These are phyloP conservation scores for Kodamaea sp. DNA, from an alignment of 1,139 yeast genomes.

Conservation along the genomic window DNA sequence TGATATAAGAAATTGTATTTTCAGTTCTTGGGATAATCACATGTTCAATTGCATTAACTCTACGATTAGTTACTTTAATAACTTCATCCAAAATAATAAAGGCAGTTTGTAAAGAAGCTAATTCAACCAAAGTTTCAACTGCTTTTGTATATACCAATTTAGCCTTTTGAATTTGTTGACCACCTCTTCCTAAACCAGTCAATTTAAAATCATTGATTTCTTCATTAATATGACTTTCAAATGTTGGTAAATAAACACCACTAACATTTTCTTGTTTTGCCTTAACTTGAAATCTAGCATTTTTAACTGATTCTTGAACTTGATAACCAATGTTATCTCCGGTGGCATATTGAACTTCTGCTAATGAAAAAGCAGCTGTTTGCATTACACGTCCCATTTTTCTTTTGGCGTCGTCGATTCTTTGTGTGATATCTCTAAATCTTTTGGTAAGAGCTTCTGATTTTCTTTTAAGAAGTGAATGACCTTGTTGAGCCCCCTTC, in stretches of 20 bases:
- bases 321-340: slow-evolving; percentile 94
- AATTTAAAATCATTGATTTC: slow-evolving; percentile 88
- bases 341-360: slow-evolving; percentile 95
- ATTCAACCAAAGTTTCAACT: slow-evolving; percentile 91
- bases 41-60: slow-evolving; percentile 98
- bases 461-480: slow-evolving; percentile 86
- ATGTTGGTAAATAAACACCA: slow-evolving; percentile 92
- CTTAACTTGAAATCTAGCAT: slow-evolving; percentile 84
- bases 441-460: slow-evolving; percentile 96
- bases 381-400: slow-evolving; percentile 99
- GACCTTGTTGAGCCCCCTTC: slow-evolving; percentile 97
- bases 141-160: slow-evolving; percentile 90
- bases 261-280: slow-evolving; percentile 95
- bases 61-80: slow-evolving; percentile 93
- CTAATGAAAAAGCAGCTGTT: slow-evolving; percentile 94
- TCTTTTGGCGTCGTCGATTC: slow-evolving; percentile 93
- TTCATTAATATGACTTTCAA: slow-evolving; percentile 79
- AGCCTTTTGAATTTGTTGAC: slow-evolving; percentile 96
- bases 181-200: slow-evolving; percentile 98
- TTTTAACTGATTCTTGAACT: slow-evolving; percentile 89
- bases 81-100: slow-evolving; percentile 96
- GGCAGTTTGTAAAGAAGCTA: slow-evolving; percentile 94
- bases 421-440: slow-evolving; percentile 89
- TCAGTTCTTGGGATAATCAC: slow-evolving; percentile 97
- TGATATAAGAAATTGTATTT: slow-evolving; percentile 88